Evolutionary conservation across 1,139 yeast genomes (phyloP).

Genomic region (Lodderomyces orthopsilosis): DNA sequence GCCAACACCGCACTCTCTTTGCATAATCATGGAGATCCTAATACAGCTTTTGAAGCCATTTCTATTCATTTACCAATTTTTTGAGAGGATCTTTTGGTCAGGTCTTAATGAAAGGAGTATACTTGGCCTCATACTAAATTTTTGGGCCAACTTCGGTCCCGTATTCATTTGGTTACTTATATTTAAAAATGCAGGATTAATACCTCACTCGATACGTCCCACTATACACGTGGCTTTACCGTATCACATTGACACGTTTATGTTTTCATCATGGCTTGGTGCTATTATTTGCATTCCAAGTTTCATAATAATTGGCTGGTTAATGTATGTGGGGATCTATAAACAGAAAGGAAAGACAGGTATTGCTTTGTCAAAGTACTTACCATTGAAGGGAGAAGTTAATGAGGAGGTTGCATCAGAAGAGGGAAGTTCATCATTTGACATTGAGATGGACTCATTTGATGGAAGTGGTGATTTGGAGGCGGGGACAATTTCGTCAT

Average conservation of each 20-base stretch:
- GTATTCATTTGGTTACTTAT: constrained; percentile 56
- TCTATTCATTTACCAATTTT: constrained; percentile 18
- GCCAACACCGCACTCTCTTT: neutral
- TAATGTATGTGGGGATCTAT: constrained; percentile 14
- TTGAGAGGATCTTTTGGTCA: constrained; percentile 20
- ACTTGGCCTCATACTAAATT: constrained; percentile 38
- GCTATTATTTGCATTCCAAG: constrained; percentile 16
- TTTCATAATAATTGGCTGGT: constrained; percentile 14
- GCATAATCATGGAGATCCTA: neutral
- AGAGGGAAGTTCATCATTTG: constrained; percentile 4
- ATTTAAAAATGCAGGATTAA: constrained; percentile 59
- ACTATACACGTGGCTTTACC: constrained; percentile 50
- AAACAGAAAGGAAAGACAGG: neutral
- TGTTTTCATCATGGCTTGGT: constrained; percentile 24
- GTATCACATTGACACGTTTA: constrained; percentile 36
- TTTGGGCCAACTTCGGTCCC: constrained; percentile 50
- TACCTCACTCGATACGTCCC: constrained; percentile 58
- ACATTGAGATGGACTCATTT: constrained; percentile 10
- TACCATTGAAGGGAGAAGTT: neutral
- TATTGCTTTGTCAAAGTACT: neutral
- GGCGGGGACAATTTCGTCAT: neutral
- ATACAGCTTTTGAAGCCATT: constrained; percentile 7
- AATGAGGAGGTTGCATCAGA: neutral
- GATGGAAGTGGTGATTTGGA: constrained; percentile 2
- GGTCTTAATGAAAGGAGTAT: constrained; percentile 39